phyloP scores from a whole-genome alignment of 495 filamentous ascomycete species.

The Penicillium bialowiezense region DNA sequence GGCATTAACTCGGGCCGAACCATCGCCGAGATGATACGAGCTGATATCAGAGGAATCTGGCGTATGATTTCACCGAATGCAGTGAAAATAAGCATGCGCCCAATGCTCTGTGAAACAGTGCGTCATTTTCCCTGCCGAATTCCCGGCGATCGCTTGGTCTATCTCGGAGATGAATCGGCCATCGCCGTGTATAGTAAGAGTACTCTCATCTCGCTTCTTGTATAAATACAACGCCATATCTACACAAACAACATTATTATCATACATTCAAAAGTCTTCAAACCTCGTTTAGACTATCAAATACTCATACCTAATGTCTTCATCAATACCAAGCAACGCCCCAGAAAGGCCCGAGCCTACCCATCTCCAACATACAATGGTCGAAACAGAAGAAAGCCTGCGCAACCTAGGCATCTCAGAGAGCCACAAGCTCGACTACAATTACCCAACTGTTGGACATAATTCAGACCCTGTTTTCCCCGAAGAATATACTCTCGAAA shows the following conservation, averaged over 20 bases:
- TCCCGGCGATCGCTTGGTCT: not conserved
- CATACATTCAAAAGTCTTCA: not conserved
- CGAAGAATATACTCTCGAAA: slow-evolving; percentile 33
- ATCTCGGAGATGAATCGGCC: slow-evolving; percentile 1
- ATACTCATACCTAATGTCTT: too few species aligned
- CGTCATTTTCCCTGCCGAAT: not conserved
- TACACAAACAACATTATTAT: not conserved
- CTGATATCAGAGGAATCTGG: not conserved
- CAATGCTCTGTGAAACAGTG: not conserved
- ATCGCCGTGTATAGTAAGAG: not conserved
- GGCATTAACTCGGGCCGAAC: not conserved
- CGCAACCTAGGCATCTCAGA: slow-evolving; percentile 20
- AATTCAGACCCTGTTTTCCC: slow-evolving; percentile 24
- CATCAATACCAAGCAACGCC: not conserved
- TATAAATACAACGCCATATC: not conserved
- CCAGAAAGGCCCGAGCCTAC: not conserved
- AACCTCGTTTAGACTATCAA: not conserved
- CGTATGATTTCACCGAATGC: not conserved
- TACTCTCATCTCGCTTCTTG: not conserved
- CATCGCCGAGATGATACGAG: not conserved
- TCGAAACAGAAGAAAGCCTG: slow-evolving; percentile 24
- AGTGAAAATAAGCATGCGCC: not conserved
- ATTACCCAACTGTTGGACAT: slow-evolving; percentile 26
- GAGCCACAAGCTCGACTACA: slow-evolving; percentile 21
- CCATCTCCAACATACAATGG: not conserved